Base-by-base conservation (phyloP, 176 grass and related monocot species). In the Calamus simplicifolius region DNA sequence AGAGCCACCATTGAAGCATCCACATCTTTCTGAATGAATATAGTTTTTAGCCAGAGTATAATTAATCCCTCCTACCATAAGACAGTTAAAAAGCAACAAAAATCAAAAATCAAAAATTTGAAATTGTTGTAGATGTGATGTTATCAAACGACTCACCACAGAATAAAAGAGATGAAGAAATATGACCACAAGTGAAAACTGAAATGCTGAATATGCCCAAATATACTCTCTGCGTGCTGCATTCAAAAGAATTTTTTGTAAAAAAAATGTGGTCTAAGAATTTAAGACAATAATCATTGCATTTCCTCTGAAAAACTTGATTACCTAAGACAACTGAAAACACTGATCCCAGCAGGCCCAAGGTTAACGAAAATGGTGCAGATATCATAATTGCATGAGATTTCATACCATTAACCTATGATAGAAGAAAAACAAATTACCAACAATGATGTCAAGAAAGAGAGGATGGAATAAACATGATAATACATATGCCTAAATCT, bases 321-420 rank as follows among this genome's bases (percentile, higher is more conserved):
- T 64, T 65, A 64, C 62, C 62, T 54, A 64, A 4, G 16, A 57
- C 48, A 0, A 74, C 61, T 3, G 71, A 64, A 18, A 74, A 31
- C 10, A 64, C 17, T 7, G 71, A 74, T 74, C 71, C 71, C 43
- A 74, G 28, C 15, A 74, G 16, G 50, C 60, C 71, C 21, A 74
- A 51, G 14, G 71, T 74, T 19, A 74, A 31, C 6, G 71, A 65
- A 64, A 74, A 65, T 74, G 71, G 71, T 55, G 71, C 61, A 43
- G 71, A 61, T 57, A 74, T 49, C 71, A 64, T 18, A 49, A 74
- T 10, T 14, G 71, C 71, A 57, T 50, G 48, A 48, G 30, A 48
- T 64, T 23, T 56, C 71, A 74, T 65, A 18, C 7, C 48, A 57
- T 53, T 65, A 27, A 64, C 71, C 71, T 74, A 27, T 17, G 17